Percentiles rank a stretch among this genome's conserved stretches.
phyloP scores from a whole-genome alignment of 225 moss, liverwort and hornwort species.

The Physcomitrium patens region DNA sequence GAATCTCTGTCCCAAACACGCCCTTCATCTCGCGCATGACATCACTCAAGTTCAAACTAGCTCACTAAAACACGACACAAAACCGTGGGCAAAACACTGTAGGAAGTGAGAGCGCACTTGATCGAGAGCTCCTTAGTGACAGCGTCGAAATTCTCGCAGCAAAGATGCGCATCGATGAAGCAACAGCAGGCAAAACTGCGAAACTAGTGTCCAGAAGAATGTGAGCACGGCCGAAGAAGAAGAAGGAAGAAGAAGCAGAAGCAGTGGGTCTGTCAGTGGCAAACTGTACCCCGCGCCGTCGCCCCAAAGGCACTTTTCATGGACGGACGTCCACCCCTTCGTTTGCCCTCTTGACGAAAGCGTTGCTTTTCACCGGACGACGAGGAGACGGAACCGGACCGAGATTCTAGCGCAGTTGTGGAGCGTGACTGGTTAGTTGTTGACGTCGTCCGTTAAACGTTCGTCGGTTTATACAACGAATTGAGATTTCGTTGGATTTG shows the following conservation, averaged over 20 bases:
- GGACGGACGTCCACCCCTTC: no score
- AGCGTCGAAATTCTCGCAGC: neutral
- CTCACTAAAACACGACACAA: neutral
- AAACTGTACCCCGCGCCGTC: neutral
- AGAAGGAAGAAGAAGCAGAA: no score
- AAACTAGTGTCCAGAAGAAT: neutral
- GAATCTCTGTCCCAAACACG: neutral
- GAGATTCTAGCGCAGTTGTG: no score
- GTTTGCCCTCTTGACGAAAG: no score
- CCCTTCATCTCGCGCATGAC: neutral
- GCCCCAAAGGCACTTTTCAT: neutral
- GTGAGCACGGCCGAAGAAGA: no score
- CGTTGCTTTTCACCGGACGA: no score
- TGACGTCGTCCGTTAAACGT: no score
- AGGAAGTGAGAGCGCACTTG: neutral
- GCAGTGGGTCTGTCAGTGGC: neutral
- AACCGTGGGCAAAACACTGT: neutral
- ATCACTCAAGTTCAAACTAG: neutral
- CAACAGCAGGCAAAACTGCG: neutral
- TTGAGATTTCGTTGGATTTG: no score
- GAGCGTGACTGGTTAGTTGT: no score
- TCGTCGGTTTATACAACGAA: no score
- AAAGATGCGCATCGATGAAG: constrained; percentile 21
- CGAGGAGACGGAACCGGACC: no score
- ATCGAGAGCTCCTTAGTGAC: neutral